Base-by-base conservation (phyloP, 1,284 basidiomycete genomes). In the Schizophyllum commune region DNA sequence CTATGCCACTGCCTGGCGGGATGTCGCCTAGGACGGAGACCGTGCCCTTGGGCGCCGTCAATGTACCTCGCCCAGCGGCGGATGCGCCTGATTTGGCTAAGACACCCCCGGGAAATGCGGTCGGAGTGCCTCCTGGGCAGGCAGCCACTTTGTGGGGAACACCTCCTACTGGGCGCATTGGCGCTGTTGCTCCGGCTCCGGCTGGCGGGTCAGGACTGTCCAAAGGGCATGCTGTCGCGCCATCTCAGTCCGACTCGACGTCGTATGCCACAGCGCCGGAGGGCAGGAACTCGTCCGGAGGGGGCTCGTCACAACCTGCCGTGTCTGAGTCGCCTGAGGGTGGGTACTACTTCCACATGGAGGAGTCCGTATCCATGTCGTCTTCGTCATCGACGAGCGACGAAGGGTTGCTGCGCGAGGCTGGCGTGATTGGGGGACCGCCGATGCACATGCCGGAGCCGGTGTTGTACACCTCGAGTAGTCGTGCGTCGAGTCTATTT, bases 401-500 rank as follows among this genome's bases (percentile, higher is more conserved):
- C 17, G 39, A 47, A 9, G 39, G 39, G 8, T 17, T 47, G 39
- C 39, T 47, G 2, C 39, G 39, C 9, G 39, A 47, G 39, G 39
- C 39, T 47, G 39, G 39, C 27, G 27, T 27, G 39, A 11, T 47
- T 3, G 13, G 39, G 39, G 39, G 39, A 17, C 39, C 39, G 17
- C 39, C 39, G 13, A 47, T 47, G 39, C 65, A 67, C 19, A 67
- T 66, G 55, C 65, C 71, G 1, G 70, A 74, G 57, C 71, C 70
- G 17, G 72, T 71, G 0, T 56, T 74, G 1, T 77, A 74, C 61
- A 69, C 69, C 0, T 68, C 74, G 2, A 65, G 61, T 2, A 69
- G 68, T 15, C 65, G 68, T 17, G 65, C 67, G 1, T 73, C 71
- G 2, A 74, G 73, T 11, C 62, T 73, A 27, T 69, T 71, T 58